Evolutionary conservation across 352 stramenopile genomes (phyloP).

Genomic region (Pythium rhizo-oryzae): DNA sequence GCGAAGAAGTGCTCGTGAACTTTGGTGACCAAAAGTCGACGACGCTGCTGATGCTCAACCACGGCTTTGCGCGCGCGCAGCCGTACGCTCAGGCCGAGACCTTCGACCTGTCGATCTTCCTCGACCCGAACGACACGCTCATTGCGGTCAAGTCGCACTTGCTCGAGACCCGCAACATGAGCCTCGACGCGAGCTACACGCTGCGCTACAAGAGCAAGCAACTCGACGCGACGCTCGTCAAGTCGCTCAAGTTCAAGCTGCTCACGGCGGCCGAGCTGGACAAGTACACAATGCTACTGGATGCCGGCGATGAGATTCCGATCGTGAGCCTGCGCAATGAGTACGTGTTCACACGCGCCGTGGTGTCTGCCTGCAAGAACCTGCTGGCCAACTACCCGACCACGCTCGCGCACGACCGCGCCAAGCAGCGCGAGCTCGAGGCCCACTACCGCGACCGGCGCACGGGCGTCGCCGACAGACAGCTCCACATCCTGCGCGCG

Average conservation of each 20-base stretch:
- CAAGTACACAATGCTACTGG: slow-evolving; percentile 21
- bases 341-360: slow-evolving; percentile 31
- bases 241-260: slow-evolving; percentile 39
- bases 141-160: slow-evolving; percentile 31
- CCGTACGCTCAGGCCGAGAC: slow-evolving; percentile 24
- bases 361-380: slow-evolving; percentile 32
- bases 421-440: slow-evolving; percentile 13
- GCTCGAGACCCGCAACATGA: slow-evolving; percentile 27
- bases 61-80: slow-evolving; percentile 27
- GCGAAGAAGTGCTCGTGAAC: slow-evolving; percentile 30
- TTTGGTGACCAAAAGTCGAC: slow-evolving; percentile 21
- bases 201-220: slow-evolving; percentile 25
- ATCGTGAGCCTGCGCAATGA: slow-evolving; percentile 36
- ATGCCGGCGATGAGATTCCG: slow-evolving; percentile 1
- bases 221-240: slow-evolving; percentile 18
- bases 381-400: slow-evolving; percentile 34
- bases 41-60: slow-evolving; percentile 35
- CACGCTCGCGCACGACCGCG: slow-evolving; percentile 27
- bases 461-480: slow-evolving; percentile 5
- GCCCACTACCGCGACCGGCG: slow-evolving; percentile 13
- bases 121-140: slow-evolving; percentile 34
- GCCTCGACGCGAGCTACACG: slow-evolving; percentile 32
- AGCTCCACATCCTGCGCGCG: slow-evolving; percentile 40
- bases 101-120: slow-evolving; percentile 33
- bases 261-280: slow-evolving; percentile 26